Evolutionary conservation across 441 rosid species (phyloP), one percentile per base, ranked within the genome.

Genomic region (Raphanus hybrid): DNA sequence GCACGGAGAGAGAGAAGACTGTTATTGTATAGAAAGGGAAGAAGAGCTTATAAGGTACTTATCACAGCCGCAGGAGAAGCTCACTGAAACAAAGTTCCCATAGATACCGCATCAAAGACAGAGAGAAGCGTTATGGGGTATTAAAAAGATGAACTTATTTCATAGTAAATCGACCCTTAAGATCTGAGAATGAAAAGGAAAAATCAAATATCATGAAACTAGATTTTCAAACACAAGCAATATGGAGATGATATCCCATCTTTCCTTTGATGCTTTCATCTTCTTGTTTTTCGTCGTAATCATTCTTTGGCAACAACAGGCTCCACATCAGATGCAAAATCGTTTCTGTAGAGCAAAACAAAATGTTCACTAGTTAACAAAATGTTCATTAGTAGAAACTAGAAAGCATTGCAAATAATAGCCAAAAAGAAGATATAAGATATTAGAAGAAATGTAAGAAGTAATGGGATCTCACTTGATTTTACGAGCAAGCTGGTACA

Each of bases 401-500:
- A 60, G 74, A 32, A 18, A 11, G 32, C 20, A 57, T 39, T 67
- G 67, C 16, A 12, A 50, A 57, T 57, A 57, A 16, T 12, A 11
- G 32, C 32, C 32, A 34, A 50, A 37, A 14, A 2, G 6, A 23
- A 15, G 20, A 43, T 23, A 16, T 29, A 29, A 3, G 32, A 29
- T 29, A 29, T 29, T 29, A 29, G 4, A 29, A 15, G 58, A 16
- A 59, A 67, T 57, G 18, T 26, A 55, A 68, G 26, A 69, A 62
- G 75, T 16, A 67, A 14, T 2, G 1, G 8, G 6, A 20, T 41
- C 32, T 88, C 82, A 95, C 99, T 82, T 81, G 6, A 93, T 74
- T 86, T 91, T 93, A 77, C 98, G 96, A 3, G 89, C 45, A 57
- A 95, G 91, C 82, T 95, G 99, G 80, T 91, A 93, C 43, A 93